Evolutionary conservation across 73 alveolate species (phyloP).

Genomic region (Blepharisma japonicum): DNA sequence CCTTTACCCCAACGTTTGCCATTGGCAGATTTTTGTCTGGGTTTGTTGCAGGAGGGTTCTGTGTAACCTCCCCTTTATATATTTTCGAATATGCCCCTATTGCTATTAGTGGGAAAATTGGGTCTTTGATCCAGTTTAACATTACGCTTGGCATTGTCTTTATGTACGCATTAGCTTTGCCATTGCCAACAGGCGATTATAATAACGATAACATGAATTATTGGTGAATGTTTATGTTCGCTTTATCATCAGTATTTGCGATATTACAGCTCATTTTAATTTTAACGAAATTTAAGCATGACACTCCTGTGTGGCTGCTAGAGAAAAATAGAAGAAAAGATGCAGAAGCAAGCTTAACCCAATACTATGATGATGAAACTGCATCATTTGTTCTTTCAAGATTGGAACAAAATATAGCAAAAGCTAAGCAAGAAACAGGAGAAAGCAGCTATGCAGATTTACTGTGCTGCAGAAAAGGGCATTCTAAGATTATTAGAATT

Average conservation of each 20-base stretch:
- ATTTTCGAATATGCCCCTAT: conserved; percentile 4
- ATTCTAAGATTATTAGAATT: neutral
- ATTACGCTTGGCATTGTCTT: neutral
- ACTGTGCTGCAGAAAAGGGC: neutral
- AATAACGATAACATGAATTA: neutral
- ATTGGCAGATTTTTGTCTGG: conserved; percentile 16
- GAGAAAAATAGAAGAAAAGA: neutral
- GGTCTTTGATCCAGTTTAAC: neutral
- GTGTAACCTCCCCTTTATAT: neutral
- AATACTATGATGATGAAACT: neutral
- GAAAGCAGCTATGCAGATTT: neutral
- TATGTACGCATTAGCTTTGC: conserved; percentile 1
- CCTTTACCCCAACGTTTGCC: conserved; percentile 1
- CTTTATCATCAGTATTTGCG: conserved; percentile 5
- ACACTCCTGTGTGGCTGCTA: conserved; percentile 10
- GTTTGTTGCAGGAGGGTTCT: neutral
- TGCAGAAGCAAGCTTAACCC: neutral
- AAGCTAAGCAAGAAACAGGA: neutral
- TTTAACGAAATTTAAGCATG: neutral
- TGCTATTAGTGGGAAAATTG: neutral
- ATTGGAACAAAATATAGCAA: neutral
- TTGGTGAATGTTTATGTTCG: conserved; percentile 24
- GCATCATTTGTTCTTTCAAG: neutral
- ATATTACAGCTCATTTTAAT: neutral
- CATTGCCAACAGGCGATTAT: neutral